Base-by-base conservation (phyloP, 148 eudicot genomes). In the Cornus kousa region DNA sequence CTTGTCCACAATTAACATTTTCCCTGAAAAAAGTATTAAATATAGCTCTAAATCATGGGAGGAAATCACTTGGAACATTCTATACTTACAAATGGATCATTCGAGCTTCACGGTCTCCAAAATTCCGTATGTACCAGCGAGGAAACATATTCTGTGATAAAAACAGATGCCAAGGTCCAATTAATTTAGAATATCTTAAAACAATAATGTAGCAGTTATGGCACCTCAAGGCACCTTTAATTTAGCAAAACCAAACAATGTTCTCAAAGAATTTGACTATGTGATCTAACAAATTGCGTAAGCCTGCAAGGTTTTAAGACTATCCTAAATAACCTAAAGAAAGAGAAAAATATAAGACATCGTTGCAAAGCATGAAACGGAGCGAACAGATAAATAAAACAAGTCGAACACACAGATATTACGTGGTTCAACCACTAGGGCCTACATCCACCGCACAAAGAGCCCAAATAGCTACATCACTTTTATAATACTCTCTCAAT, bases 61-160 rank as follows among this genome's bases (percentile, higher is more conserved):
- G 69, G 69, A 12, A 35, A 55, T 39, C 69, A 24, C 20, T 35
- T 57, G 60, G 43, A 74, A 43, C 59, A 74, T 16, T 31, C 32
- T 3, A n/a, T 70, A 88, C 99, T 95, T 87, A 95, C 97, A 95
- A 85, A 84, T 95, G 99, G 85, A 95, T 89, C 99, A 91, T 93
- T 74, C 48, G 84, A 83, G 86, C 88, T 80, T 82, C 86, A 66
- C 59, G 83, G 79, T 87, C 73, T 66, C 88, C 87, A 64, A 93
- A 95, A 85, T 93, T 95, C 81, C 82, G 78, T 81, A 95, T 85
- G 81, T 90, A 93, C 97, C 97, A 95, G 32, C 99, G 94, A 81
- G 97, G 97, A 77, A 90, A 93, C 86, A 78, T 82, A 75, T 82
- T 85, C 99, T 95, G 95, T 74, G 76, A 77, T 60, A 83, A 43